Conservation (phyloP, 768 basidiomycete genomes). For the Boletus reticulatus region DNA sequence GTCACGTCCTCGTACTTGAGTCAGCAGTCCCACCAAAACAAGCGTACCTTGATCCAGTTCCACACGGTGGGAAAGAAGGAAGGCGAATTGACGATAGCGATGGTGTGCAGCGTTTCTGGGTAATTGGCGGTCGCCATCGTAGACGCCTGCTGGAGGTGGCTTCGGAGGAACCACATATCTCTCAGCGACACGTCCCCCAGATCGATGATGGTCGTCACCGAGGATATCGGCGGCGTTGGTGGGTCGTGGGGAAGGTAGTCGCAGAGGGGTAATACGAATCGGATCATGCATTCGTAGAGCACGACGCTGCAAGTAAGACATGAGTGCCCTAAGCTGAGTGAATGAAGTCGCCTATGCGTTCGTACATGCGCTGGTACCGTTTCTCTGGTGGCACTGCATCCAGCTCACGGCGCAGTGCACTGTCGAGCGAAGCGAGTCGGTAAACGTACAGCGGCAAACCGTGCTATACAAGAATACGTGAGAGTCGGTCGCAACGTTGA, state of each 20-base stretch:
- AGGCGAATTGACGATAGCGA: constrained; percentile 76
- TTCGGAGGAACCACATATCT: constrained; percentile 67
- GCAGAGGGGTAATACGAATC: constrained; percentile 65
- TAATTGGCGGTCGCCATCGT: constrained; percentile 76
- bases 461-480: constrained; percentile 36
- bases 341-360: too few species aligned
- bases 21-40: background rate
- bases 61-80: constrained; percentile 81
- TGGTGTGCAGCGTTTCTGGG: constrained; percentile 70
- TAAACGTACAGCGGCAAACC: constrained; percentile 80
- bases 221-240: constrained; percentile 55
- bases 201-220: constrained; percentile 70
- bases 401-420: constrained; percentile 56
- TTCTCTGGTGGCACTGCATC: constrained; percentile 49
- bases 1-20: too few species aligned
- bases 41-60: constrained; percentile 74
- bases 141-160: constrained; percentile 74
- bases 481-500: background rate
- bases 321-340: too few species aligned
- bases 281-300: constrained; percentile 65
- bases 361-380: constrained; percentile 70
- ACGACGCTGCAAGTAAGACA: constrained; percentile 45
- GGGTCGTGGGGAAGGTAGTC: constrained; percentile 53
- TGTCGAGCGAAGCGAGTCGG: constrained; percentile 57
- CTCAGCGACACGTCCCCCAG: constrained; percentile 58